Evolutionary conservation across 1,139 yeast genomes (phyloP).

Genomic region (Blastobotrys apis): DNA sequence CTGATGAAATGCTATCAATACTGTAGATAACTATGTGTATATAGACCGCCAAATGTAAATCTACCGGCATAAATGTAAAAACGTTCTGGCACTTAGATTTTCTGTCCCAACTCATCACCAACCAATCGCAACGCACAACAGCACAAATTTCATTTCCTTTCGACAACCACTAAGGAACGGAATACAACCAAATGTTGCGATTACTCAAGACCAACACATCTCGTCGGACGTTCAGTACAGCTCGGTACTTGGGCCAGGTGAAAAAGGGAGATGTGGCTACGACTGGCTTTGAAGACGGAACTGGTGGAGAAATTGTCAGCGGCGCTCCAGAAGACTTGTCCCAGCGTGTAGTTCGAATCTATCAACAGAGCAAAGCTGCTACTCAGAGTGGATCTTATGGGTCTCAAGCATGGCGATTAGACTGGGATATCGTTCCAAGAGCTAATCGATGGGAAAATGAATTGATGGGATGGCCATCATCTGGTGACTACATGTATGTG

Average conservation of each 20-base stretch:
- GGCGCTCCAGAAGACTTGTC: conserved; percentile 78
- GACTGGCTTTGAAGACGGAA: conserved; percentile 11
- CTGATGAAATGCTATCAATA: conserved; percentile 46
- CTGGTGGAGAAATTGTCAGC: conserved; percentile 39
- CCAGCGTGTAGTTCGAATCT: conserved; percentile 70
- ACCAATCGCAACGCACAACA: not conserved
- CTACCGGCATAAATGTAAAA: conserved; percentile 1
- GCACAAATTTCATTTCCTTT: not conserved
- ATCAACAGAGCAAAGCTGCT: conserved; percentile 72
- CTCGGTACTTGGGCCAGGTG: conserved; percentile 13
- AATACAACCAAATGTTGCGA: conserved; percentile 2
- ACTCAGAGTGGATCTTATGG: conserved; percentile 63
- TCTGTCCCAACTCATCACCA: not conserved
- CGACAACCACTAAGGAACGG: not conserved
- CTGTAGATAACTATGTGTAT: not conserved
- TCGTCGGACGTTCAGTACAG: conserved; percentile 14
- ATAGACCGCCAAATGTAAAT: too few species aligned
- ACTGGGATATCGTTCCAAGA: conserved; percentile 77
- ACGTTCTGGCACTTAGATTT: not conserved
- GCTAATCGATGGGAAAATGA: conserved; percentile 90
- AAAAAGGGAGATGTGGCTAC: conserved; percentile 9
- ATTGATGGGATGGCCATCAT: conserved; percentile 78
- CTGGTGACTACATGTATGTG: conserved; percentile 66
- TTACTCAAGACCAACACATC: not conserved
- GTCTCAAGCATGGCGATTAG: conserved; percentile 61